Evolutionary conservation across 2,329 filamentous ascomycete species (phyloP).

Genomic region (Aspergillus floridensis): DNA sequence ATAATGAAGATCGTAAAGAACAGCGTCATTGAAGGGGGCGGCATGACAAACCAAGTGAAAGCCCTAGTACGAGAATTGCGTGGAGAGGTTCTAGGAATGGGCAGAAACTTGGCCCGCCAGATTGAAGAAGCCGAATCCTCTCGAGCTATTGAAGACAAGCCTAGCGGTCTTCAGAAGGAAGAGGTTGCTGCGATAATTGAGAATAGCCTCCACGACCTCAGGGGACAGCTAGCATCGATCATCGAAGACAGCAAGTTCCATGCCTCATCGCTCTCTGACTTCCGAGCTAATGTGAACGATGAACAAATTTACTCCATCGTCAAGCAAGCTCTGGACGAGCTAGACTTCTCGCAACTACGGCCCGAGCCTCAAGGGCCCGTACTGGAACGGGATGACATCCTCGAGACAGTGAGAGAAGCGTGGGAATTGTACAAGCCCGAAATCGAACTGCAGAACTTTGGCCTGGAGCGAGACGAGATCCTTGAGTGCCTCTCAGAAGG

Average conservation of each 20-base stretch:
- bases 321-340: constrained; percentile 66
- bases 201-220: constrained; percentile 76
- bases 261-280: constrained; percentile 62
- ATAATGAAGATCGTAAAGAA: constrained; percentile 86
- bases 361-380: constrained; percentile 49
- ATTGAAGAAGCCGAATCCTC: constrained; percentile 60
- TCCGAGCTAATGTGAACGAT: constrained; percentile 67
- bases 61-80: constrained; percentile 83
- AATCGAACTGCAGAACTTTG: constrained; percentile 84
- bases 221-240: constrained; percentile 76
- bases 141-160: constrained; percentile 48
- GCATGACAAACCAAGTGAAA: constrained; percentile 89
- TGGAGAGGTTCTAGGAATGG: constrained; percentile 92
- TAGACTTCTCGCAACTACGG: constrained; percentile 58
- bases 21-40: constrained; percentile 82
- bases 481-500: constrained; percentile 83
- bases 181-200: constrained; percentile 77
- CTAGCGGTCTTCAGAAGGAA: constrained; percentile 55
- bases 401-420: constrained; percentile 82
- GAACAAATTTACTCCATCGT: constrained; percentile 84
- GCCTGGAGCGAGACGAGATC: constrained; percentile 86
- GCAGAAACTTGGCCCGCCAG: constrained; percentile 80
- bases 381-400: constrained; percentile 77
- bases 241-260: constrained; percentile 72
- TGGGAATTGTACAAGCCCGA: constrained; percentile 95